phyloP scores from a whole-genome alignment of 1,284 basidiomycete genomes.

The Tremellales sp. region DNA sequence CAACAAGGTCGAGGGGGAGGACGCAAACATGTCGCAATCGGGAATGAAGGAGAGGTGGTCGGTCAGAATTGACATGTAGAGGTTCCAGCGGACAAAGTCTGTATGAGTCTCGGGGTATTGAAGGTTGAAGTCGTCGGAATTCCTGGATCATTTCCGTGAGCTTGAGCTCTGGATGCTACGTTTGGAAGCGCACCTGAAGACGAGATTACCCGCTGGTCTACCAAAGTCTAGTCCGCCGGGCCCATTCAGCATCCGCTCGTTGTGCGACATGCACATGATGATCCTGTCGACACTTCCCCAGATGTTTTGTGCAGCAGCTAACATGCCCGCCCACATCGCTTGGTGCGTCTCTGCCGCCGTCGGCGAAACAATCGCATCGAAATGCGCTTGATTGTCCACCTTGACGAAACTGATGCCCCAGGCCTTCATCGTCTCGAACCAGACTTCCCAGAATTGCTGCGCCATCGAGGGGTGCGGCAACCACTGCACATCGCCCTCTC shows the following conservation, averaged over 20 bases:
- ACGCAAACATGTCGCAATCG: constrained; percentile 42
- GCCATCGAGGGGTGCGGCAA: constrained; percentile 28
- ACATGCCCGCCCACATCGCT: constrained; percentile 22
- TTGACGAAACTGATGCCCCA: constrained; percentile 36
- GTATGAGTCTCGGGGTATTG: constrained; percentile 20
- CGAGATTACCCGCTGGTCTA: constrained; percentile 18
- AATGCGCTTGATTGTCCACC: constrained; percentile 35
- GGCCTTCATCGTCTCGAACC: constrained; percentile 21
- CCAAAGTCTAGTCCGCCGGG: constrained; percentile 21
- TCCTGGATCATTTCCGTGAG: constrained; percentile 8
- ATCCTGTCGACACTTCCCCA: constrained; percentile 23
- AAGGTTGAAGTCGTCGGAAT: constrained; percentile 36
- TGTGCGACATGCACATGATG: constrained; percentile 39
- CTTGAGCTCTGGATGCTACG: not conserved
- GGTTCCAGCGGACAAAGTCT: constrained; percentile 29
- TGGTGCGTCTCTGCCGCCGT: constrained; percentile 8
- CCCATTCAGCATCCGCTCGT: constrained; percentile 28
- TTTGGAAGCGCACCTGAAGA: constrained; percentile 25
- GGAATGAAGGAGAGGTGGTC: constrained; percentile 26
- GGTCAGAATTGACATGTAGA: constrained; percentile 25
- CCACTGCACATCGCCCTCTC: constrained; percentile 10
- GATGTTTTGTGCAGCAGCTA: constrained; percentile 16
- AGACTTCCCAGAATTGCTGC: constrained; percentile 33
- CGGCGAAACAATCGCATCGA: constrained; percentile 11
- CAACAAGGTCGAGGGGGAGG: constrained; percentile 9